These are phyloP conservation scores for Phytophthora quininea DNA, from an alignment of 352 stramenopile species.

Conservation along the genomic window DNA sequence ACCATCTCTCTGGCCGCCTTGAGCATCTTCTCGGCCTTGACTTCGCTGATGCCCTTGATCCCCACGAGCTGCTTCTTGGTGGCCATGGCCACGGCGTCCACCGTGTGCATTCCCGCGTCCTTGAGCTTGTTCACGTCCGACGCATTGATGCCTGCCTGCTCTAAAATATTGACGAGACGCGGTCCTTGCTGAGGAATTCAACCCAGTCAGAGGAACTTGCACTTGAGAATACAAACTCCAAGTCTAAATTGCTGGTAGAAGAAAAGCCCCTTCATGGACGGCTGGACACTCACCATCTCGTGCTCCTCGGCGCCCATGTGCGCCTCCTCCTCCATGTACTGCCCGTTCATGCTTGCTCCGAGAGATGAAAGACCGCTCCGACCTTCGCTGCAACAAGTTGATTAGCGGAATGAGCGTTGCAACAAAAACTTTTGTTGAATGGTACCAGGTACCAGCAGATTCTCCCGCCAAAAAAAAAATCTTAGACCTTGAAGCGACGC, in stretches of 20 bases:
- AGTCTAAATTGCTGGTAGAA: background rate
- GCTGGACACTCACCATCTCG: slow-evolving; percentile 36
- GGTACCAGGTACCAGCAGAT: background rate
- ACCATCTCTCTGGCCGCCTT: slow-evolving; percentile 97
- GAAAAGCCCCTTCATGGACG: no score
- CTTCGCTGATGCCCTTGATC: slow-evolving; percentile 99
- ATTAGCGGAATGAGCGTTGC: no score
- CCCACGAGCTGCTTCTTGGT: slow-evolving; percentile 97
- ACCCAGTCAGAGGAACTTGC: slow-evolving; percentile 12
- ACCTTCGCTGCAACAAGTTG: no score
- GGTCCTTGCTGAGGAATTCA: slow-evolving; percentile 64
- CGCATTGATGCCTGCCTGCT: slow-evolving; percentile 96
- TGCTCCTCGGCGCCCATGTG: slow-evolving; percentile 44
- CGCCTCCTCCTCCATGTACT: slow-evolving; percentile 59
- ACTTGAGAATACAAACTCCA: slow-evolving; percentile 31
- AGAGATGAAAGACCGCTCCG: no score
- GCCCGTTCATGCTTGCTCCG: slow-evolving; percentile 21
- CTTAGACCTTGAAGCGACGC: slow-evolving; percentile 26
- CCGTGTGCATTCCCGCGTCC: slow-evolving; percentile 96
- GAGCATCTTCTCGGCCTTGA: slow-evolving; percentile 99
- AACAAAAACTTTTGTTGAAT: background rate
- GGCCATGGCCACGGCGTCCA: slow-evolving; percentile 97
- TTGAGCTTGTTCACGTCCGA: slow-evolving; percentile 99
- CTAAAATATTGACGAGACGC: slow-evolving; percentile 89
- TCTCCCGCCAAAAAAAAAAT: slow-evolving; percentile 24